phyloP scores from a whole-genome alignment of 2,329 filamentous ascomycete genomes.

The Didymella segeticola region DNA sequence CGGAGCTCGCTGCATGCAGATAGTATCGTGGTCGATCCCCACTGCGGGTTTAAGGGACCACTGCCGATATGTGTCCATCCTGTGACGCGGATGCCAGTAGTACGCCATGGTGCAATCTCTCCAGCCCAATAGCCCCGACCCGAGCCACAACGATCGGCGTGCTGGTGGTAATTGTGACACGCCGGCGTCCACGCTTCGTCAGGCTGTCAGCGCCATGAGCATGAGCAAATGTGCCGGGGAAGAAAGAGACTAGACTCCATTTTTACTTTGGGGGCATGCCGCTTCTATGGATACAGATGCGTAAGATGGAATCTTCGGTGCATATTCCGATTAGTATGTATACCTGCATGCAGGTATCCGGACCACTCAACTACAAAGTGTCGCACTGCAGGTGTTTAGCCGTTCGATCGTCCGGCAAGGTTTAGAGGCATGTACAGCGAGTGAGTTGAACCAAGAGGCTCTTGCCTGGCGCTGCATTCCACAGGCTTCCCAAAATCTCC shows the following conservation, averaged over 20 bases:
- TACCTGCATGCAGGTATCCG: conserved; percentile 4
- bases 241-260: not conserved
- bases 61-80: not conserved
- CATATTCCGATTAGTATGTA: conserved; percentile 7
- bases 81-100: not conserved
- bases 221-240: not conserved
- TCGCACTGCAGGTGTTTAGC: not conserved
- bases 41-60: not conserved
- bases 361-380: not conserved
- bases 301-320: not conserved
- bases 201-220: not conserved
- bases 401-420: not conserved
- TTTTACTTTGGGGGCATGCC: not conserved
- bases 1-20: not conserved
- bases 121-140: not conserved
- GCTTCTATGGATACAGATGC: not conserved
- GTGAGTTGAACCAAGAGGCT: not conserved
- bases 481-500: not conserved
- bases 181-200: not conserved
- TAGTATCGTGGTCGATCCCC: not conserved
- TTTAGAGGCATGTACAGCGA: not conserved
- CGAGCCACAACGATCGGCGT: not conserved
- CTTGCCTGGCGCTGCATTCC: not conserved
- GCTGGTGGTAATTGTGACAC: not conserved
- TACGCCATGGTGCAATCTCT: not conserved